Conservation (phyloP, 1,284 basidiomycete genomes). For the Papiliotrema flavescens region DNA sequence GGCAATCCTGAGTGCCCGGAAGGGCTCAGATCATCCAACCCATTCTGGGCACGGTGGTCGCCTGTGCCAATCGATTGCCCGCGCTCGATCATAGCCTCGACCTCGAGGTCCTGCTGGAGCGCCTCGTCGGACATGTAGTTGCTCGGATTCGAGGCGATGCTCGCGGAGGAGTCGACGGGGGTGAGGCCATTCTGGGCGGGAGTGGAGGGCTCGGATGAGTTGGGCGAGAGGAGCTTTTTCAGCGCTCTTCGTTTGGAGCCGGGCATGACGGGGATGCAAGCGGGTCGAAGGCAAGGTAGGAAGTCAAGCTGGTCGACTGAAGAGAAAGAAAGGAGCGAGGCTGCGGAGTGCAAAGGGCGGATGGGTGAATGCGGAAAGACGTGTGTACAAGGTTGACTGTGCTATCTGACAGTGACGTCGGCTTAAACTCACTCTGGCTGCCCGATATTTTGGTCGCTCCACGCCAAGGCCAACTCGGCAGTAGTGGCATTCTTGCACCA, state of each 20-base stretch:
- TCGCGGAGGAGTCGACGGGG: background rate
- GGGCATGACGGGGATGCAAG: conserved; percentile 26
- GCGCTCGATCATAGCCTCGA: conserved; percentile 28
- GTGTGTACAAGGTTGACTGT: background rate
- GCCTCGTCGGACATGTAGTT: conserved; percentile 21
- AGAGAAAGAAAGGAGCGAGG: background rate
- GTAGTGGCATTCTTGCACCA: too few relatives aligned
- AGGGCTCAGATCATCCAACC: background rate
- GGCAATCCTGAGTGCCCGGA: background rate
- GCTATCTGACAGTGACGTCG: too few relatives aligned
- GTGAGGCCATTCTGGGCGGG: background rate
- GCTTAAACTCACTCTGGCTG: too few relatives aligned
- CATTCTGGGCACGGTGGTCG: background rate
- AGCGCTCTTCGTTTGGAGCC: conserved; percentile 46
- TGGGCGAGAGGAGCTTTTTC: conserved; percentile 43
- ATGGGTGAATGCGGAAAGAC: background rate
- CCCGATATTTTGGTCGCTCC: too few relatives aligned
- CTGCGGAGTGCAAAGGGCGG: background rate
- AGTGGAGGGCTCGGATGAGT: conserved; percentile 5
- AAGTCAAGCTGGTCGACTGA: background rate
- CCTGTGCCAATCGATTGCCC: conserved; percentile 21
- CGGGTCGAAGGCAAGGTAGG: background rate
- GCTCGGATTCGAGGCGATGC: conserved; percentile 13
- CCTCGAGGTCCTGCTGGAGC: conserved; percentile 17
- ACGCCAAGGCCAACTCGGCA: too few relatives aligned